Conservation (phyloP, 2,329 filamentous ascomycete genomes). For the Fusarium napiforme region DNA sequence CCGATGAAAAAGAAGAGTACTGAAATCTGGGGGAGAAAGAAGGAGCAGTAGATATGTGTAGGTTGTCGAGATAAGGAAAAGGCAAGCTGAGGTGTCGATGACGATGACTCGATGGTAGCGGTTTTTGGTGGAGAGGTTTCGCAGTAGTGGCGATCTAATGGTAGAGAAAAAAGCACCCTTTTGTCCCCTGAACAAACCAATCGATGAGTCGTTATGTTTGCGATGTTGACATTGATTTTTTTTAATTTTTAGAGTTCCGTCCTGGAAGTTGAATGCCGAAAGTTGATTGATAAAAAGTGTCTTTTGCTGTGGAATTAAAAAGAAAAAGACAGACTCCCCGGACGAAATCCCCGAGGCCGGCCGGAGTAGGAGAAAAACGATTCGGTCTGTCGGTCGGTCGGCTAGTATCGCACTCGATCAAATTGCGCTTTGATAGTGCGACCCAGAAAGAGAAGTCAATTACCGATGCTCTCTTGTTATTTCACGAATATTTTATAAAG, state of each 20-base stretch:
- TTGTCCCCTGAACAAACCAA: not conserved
- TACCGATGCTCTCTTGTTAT: not conserved
- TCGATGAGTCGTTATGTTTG: not conserved
- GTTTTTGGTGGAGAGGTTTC: conserved; percentile 32
- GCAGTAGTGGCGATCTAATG: conserved; percentile 28
- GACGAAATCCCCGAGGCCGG: conserved; percentile 39
- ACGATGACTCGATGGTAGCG: conserved; percentile 39
- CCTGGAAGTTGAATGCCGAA: conserved; percentile 10
- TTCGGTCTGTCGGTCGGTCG: conserved; percentile 41
- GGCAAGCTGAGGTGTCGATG: conserved; percentile 34
- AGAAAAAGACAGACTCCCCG: conserved; percentile 14
- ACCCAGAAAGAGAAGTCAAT: not conserved
- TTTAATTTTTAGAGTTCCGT: not conserved
- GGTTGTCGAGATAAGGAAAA: not conserved
- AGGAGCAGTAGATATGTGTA: not conserved
- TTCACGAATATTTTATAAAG: not conserved
- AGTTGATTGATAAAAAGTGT: conserved; percentile 6
- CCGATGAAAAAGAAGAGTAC: not conserved
- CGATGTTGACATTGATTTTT: not conserved
- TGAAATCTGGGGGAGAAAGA: not conserved
- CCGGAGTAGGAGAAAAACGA: conserved; percentile 22
- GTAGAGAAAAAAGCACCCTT: conserved; percentile 1
- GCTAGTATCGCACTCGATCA: conserved; percentile 38
- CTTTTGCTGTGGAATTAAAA: conserved; percentile 3
- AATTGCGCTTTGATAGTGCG: conserved; percentile 10